phyloP scores from a whole-genome alignment of 306 rosid genomes.

The Potentilla sterilis region DNA sequence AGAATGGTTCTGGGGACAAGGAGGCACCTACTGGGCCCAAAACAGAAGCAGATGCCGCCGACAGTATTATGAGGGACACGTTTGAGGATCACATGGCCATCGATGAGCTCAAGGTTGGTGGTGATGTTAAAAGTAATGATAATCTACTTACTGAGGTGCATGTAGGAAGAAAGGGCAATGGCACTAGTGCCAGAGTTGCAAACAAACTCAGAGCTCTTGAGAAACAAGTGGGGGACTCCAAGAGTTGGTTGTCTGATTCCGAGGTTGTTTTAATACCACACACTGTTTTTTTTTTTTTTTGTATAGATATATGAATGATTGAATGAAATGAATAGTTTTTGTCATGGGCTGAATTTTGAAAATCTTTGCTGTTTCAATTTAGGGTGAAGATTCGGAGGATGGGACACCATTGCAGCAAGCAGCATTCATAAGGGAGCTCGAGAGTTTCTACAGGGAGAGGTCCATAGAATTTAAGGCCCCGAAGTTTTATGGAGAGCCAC shows the following conservation, averaged over 20 bases:
- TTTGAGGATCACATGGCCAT: constrained; percentile 2
- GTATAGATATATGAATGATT: neutral
- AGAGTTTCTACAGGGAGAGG: constrained; percentile 56
- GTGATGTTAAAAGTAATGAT: constrained; percentile 22
- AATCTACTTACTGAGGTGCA: constrained; percentile 16
- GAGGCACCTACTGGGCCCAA: constrained; percentile 17
- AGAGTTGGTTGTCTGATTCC: constrained; percentile 32
- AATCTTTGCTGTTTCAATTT: neutral
- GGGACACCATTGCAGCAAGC: constrained; percentile 38
- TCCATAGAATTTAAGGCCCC: constrained; percentile 80
- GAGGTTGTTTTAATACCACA: constrained; percentile 35
- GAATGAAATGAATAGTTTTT: neutral
- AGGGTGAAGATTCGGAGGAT: constrained; percentile 52
- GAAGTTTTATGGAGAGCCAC: constrained; percentile 73
- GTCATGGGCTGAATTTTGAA: neutral
- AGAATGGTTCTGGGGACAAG: constrained; percentile 30
- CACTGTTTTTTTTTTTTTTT: neutral
- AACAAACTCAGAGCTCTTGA: constrained; percentile 31
- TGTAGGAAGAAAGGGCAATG: constrained; percentile 24
- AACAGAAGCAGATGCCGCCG: neutral
- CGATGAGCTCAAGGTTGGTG: constrained; percentile 18
- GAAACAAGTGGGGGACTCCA: constrained; percentile 36
- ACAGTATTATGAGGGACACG: constrained; percentile 28
- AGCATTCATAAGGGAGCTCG: constrained; percentile 68
- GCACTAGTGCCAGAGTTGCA: constrained; percentile 13